Conservation (phyloP, 108 stramenopile genomes). For the Chaetoceros tenuissimus region DNA sequence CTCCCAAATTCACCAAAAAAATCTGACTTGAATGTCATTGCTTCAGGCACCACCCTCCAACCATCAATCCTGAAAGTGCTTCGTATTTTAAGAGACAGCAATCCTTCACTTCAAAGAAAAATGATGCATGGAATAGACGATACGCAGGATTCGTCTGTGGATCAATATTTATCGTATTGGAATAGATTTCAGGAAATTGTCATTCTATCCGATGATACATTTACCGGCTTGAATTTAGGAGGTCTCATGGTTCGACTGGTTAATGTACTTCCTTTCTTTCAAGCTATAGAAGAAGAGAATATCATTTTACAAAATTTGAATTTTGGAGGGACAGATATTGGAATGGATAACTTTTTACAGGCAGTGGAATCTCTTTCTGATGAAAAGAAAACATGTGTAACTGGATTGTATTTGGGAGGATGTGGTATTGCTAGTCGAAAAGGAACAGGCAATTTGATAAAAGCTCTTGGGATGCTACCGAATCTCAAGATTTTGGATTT, state of each 20-base stretch:
- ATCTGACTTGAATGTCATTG: neutral
- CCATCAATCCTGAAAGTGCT: neutral
- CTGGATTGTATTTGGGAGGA: neutral
- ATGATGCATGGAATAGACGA: too few relatives aligned
- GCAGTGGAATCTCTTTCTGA: neutral
- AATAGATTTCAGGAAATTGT: neutral
- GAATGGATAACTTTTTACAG: neutral
- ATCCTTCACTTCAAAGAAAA: neutral
- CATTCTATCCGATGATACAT: neutral
- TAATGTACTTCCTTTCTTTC: neutral
- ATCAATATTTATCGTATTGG: too few relatives aligned
- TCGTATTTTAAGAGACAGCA: neutral
- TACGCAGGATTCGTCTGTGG: neutral
- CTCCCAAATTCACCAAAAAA: neutral
- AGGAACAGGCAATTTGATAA: neutral
- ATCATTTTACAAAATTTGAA: neutral
- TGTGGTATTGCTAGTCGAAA: neutral
- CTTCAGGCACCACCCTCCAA: neutral
- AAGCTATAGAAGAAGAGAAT: neutral
- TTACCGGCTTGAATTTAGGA: neutral
- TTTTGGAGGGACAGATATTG: neutral
- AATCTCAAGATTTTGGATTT: slow-evolving; percentile 1
- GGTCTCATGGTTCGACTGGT: neutral
- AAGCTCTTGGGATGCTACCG: neutral
- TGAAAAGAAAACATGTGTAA: neutral